Base-by-base conservation (phyloP, 495 filamentous ascomycete species). In the Aspergillus saccharolyticus region DNA sequence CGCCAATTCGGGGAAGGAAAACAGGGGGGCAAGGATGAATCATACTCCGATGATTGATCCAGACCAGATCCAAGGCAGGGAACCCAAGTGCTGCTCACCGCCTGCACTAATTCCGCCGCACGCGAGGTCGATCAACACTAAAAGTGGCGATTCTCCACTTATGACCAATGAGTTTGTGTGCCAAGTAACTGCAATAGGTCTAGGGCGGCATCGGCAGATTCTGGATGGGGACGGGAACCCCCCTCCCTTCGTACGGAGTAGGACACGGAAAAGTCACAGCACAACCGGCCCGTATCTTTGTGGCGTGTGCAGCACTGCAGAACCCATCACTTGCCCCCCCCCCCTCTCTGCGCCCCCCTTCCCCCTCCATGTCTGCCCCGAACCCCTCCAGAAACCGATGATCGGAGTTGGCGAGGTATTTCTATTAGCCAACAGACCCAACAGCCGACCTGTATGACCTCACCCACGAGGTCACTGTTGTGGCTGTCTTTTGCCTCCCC, bases 1-100 rank as follows among this genome's bases (percentile, higher is more conserved):
- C 15, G 20, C 47, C 17, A 24, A n/a, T 50, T 30, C n/a, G n/a
- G n/a, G n/a, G n/a, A n/a, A n/a, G n/a, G n/a, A n/a, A n/a, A n/a
- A n/a, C n/a, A n/a, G 25, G 25, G 47, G 47, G 25, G 47, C n/a
- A 28, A 50, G 47, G 22, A 17, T 50, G 47, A 39, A 8, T 28
- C 15, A 25, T 25, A 24, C 21, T 24, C 46, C 46, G 47, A n/a
- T 15, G 30, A 42, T 42, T 12, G 52, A 44, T 44, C 52, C 39
- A 44, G 52, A 17, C 39, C 19, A 22, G 19, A 54, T 54, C 39
- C 52, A 54, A 44, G 42, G 47, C 22, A 50, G 47, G 28, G 24
- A 50, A 50, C 24, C 20, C 14, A 17, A 21, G 30, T 52, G 33
- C 18, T 25, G 33, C 30, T 57, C 46, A 57, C 55, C 55, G 55